A percentile compares a stretch with the other conserved stretches of the same genome.
Evolutionary conservation across 495 filamentous ascomycete species (phyloP).

Genomic region (Niebla homalea): DNA sequence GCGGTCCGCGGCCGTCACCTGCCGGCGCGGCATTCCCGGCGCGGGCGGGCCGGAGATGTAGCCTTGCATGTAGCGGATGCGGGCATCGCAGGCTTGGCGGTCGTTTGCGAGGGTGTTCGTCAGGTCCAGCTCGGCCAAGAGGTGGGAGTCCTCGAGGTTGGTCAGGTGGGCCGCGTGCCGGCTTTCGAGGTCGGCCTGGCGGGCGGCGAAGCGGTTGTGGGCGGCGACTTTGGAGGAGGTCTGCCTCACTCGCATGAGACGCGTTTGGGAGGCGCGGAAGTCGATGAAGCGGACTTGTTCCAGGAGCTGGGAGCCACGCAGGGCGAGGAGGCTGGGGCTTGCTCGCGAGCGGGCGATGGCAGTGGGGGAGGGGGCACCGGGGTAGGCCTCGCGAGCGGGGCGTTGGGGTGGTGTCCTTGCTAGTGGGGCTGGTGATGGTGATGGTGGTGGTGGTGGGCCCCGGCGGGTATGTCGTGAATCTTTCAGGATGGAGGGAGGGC

Average conservation of each 20-base stretch:
- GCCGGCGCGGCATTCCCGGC: conserved; percentile 23
- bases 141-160: conserved; percentile 15
- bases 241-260: conserved; percentile 13
- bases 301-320: conserved; percentile 17
- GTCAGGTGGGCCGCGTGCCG: conserved; percentile 13
- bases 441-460: conserved; percentile 6
- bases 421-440: conserved; percentile 6
- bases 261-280: conserved; percentile 16
- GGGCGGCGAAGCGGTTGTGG: conserved; percentile 5
- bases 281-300: conserved; percentile 18
- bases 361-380: conserved; percentile 5
- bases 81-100: conserved; percentile 17
- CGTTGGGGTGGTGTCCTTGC: not conserved
- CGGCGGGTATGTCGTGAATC: not conserved
- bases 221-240: conserved; percentile 3
- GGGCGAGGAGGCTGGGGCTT: conserved; percentile 9
- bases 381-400: not conserved
- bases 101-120: conserved; percentile 13
- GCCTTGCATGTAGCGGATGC: conserved; percentile 20
- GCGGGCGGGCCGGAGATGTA: conserved; percentile 8
- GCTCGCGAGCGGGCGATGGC: conserved; percentile 9
- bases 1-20: conserved; percentile 43
- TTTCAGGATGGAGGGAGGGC: conserved; percentile 1
- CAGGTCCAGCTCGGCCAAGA: conserved; percentile 17
- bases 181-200: conserved; percentile 3